Evolutionary conservation across 2,329 filamentous ascomycete species (phyloP).

Genomic region (Talaromyces atroroseus): DNA sequence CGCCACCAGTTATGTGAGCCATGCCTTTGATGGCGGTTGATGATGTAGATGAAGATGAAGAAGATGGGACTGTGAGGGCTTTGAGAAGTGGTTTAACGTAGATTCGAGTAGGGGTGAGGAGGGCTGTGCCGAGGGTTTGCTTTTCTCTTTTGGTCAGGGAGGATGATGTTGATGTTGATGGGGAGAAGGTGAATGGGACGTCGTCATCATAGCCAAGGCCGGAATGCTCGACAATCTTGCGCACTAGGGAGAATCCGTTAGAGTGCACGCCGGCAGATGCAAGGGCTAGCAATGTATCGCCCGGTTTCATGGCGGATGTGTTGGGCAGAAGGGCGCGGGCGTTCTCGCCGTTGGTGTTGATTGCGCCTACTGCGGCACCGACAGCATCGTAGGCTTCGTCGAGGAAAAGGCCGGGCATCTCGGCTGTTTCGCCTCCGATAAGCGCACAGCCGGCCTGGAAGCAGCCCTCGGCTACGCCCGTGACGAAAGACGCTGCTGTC

Average conservation of each 20-base stretch:
- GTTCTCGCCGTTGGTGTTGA: slow-evolving; percentile 50
- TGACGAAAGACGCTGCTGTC: slow-evolving; percentile 77
- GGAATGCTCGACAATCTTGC: slow-evolving; percentile 73
- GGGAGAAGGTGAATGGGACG: slow-evolving; percentile 66
- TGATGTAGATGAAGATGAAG: slow-evolving; percentile 16
- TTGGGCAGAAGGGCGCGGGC: slow-evolving; percentile 66
- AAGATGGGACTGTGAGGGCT: slow-evolving; percentile 42
- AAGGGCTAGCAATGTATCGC: slow-evolving; percentile 81
- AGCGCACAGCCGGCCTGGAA: slow-evolving; percentile 78
- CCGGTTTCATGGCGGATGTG: slow-evolving; percentile 67
- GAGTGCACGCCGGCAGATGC: slow-evolving; percentile 86
- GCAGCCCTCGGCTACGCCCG: slow-evolving; percentile 85
- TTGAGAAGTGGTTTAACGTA: slow-evolving; percentile 80
- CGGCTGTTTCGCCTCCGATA: slow-evolving; percentile 94
- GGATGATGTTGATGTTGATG: slow-evolving; percentile 50
- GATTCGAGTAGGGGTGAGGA: slow-evolving; percentile 86
- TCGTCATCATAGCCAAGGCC: slow-evolving; percentile 65
- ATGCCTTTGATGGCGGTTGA: slow-evolving; percentile 73
- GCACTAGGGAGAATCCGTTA: slow-evolving; percentile 95
- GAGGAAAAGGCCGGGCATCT: slow-evolving; percentile 95
- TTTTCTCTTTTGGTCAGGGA: slow-evolving; percentile 37
- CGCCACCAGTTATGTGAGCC: slow-evolving; percentile 94
- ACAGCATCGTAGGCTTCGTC: slow-evolving; percentile 89
- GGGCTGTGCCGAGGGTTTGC: slow-evolving; percentile 59
- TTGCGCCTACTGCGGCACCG: slow-evolving; percentile 81